Base-by-base conservation (phyloP, 768 basidiomycete species). In the Calvatia gigantea region DNA sequence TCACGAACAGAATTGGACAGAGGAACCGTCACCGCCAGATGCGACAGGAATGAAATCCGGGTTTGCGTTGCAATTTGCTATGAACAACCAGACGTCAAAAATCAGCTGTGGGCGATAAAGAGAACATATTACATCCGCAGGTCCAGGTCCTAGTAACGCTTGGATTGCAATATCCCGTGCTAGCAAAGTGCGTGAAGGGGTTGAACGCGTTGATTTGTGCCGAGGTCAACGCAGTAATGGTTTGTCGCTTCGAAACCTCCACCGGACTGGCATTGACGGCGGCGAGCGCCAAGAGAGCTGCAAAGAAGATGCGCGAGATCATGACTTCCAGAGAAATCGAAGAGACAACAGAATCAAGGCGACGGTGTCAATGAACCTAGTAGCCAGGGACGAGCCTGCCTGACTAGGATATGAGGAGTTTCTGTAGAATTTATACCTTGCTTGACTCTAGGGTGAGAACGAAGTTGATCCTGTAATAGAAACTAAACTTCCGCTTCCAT, bases 111-210 rank as follows among this genome's bases (percentile, higher is more conserved):
- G 25, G 12, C 9, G 29, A 32, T 23, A 38, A 8, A 19, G 4
- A n/a, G 15, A 33, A 48, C 56, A 27, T 25, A 60, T 59, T 48
- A 66, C 83, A 81, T 67, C 84, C 85, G 60, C 82, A 84, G 27
- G 74, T 62, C 83, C 83, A 84, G 17, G 73, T 69, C 33, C 72
- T 60, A 17, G 78, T 81, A 21, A 65, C 60, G 1, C 70, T 51
- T n/a, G 80, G 67, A 4, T 63, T 42, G 51, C 83, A 85, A 58
- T 80, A 81, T 1, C 70, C 81, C 4, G 81, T 64, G 31, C 73
- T 72, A 1, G 83, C 79, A 58, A 76, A 82, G 54, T 66, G 67
- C 0, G 81, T 73, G 67, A 75, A 83, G 0, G 80, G 71, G 23
- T 63, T 75, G 62, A 73, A 82, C 11, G 60, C 27, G 27, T 67